Percentiles rank a stretch among this genome's conserved stretches.
These are phyloP conservation scores for Trematosphaeria pertusa DNA, from an alignment of 2,329 filamentous ascomycete species.

Conservation along the genomic window DNA sequence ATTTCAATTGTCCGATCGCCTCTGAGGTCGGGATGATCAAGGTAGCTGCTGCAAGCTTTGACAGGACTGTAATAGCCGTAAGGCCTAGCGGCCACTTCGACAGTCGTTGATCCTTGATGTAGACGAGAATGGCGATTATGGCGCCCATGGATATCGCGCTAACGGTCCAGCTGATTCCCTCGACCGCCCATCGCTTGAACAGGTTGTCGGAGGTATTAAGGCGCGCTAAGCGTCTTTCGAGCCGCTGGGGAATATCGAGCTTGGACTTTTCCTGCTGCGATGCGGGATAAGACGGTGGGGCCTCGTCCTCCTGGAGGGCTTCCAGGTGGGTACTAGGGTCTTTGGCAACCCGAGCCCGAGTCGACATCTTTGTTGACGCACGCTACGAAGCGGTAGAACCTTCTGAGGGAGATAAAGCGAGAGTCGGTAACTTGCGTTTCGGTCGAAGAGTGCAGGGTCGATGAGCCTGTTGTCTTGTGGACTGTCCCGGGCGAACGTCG, in stretches of 20 bases:
- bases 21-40: slow-evolving; percentile 35
- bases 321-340: too few species aligned
- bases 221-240: slow-evolving; percentile 30
- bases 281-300: slow-evolving; percentile 1
- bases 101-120: slow-evolving; percentile 35
- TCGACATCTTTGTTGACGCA: too few species aligned
- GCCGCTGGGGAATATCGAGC: slow-evolving; percentile 23
- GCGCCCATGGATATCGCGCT: slow-evolving; percentile 42
- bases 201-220: slow-evolving; percentile 29
- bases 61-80: slow-evolving; percentile 27
- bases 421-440: too few species aligned
- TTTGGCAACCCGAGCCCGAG: too few species aligned
- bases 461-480: too few species aligned
- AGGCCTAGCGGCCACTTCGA: slow-evolving; percentile 39
- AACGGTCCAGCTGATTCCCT: slow-evolving; percentile 33
- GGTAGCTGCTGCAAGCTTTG: slow-evolving; percentile 33
- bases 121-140: slow-evolving; percentile 43
- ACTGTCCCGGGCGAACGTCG: too few species aligned
- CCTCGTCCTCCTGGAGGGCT: too few species aligned
- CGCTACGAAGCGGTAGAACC: too few species aligned
- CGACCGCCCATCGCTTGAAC: slow-evolving; percentile 35
- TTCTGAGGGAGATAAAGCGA: too few species aligned
- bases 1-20: slow-evolving; percentile 41
- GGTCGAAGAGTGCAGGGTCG: too few species aligned
- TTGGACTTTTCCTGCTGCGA: neutral